These are phyloP conservation scores for Sextonia rubra DNA, from an alignment of 164 flowering plant species.

Conservation along the genomic window DNA sequence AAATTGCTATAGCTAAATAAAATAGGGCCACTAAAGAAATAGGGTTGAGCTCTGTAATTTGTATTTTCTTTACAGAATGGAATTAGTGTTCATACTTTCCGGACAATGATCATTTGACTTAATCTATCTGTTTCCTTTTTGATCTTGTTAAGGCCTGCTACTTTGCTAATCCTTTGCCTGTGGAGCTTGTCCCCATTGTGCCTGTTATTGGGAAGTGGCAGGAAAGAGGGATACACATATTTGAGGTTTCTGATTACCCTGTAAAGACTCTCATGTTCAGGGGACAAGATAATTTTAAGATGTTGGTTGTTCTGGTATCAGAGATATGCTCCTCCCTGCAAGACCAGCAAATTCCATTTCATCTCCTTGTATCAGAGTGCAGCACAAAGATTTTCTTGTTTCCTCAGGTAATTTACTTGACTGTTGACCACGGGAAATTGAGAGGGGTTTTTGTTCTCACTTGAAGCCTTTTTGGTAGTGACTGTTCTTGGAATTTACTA, in stretches of 20 bases:
- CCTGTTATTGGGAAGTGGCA: constrained; percentile 13
- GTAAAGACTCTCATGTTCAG: constrained; percentile 20
- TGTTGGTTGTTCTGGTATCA: constrained; percentile 15
- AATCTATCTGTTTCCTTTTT: background rate
- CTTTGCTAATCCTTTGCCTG: constrained; percentile 30
- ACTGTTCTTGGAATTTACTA: background rate
- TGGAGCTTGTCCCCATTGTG: constrained; percentile 21
- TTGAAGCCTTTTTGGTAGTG: background rate
- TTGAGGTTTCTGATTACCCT: constrained; percentile 23
- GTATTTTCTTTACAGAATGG: too few species aligned
- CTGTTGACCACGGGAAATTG: background rate
- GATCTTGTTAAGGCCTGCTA: constrained; percentile 25
- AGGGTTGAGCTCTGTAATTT: too few species aligned
- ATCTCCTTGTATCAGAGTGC: constrained; percentile 23
- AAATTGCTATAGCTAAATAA: too few species aligned
- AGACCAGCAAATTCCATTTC: constrained; percentile 16
- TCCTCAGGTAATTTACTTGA: constrained; percentile 25
- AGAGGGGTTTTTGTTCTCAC: background rate
- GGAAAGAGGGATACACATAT: constrained; percentile 11
- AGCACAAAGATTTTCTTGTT: constrained; percentile 28
- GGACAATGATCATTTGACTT: background rate
- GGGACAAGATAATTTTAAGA: constrained; percentile 9
- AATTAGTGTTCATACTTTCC: background rate
- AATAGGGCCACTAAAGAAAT: too few species aligned
- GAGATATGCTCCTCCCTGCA: constrained; percentile 20